phyloP scores from a whole-genome alignment of 768 basidiomycete genomes.

The Dentipellis fragilis region DNA sequence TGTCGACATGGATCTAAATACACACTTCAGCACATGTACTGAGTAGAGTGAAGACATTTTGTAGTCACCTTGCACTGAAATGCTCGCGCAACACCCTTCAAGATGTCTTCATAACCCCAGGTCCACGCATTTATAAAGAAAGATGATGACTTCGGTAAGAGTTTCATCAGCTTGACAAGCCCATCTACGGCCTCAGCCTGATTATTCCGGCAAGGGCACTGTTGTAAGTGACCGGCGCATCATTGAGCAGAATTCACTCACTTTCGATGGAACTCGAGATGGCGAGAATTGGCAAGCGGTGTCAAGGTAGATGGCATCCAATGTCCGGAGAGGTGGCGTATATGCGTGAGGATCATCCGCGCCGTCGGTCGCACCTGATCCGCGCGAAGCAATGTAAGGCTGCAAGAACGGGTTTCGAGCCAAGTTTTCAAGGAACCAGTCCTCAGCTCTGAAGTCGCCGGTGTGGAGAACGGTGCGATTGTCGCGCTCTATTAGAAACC shows the following conservation, averaged over 20 bases:
- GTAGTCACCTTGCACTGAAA: conserved; percentile 51
- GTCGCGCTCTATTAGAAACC: conserved; percentile 75
- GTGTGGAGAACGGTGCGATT: conserved; percentile 77
- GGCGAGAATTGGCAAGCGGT: conserved; percentile 56
- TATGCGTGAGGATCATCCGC: not conserved
- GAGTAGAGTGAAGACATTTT: not conserved
- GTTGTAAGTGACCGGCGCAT: not conserved
- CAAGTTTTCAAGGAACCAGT: conserved; percentile 63
- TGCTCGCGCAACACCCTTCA: conserved; percentile 60
- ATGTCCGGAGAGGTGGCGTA: conserved; percentile 22
- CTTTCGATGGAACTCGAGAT: not conserved
- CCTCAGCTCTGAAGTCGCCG: conserved; percentile 87
- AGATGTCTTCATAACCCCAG: conserved; percentile 90
- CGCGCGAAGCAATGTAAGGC: conserved; percentile 44
- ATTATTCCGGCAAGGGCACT: not conserved
- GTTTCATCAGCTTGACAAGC: conserved; percentile 56
- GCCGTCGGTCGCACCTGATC: conserved; percentile 1
- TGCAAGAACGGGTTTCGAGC: conserved; percentile 61
- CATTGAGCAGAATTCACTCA: not conserved
- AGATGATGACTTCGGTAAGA: conserved; percentile 52
- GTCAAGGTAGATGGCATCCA: conserved; percentile 79
- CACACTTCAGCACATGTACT: not conserved
- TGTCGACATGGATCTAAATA: conserved; percentile 75
- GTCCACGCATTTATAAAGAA: conserved; percentile 96
- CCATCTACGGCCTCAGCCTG: conserved; percentile 61